Evolutionary conservation across 805 yeast species (phyloP), one percentile per base, ranked within the genome.

Genomic region (Barnettozyma pratensis): DNA sequence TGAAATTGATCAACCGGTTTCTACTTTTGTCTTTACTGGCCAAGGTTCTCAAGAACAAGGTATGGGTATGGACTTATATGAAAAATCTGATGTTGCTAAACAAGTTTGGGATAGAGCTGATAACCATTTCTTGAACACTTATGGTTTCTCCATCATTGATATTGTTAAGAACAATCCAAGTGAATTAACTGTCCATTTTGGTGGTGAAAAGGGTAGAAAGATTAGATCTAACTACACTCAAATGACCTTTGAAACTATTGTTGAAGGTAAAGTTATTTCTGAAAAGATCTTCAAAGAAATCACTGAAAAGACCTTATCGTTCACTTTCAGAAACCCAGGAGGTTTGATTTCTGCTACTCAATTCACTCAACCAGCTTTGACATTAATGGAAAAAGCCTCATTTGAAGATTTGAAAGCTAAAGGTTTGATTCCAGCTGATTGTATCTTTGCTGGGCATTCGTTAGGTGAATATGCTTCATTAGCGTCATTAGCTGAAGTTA

Each of bases 21-120:
- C 98, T 40, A 86, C 99, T 25, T 94, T 87, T 68, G 96, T 94
- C 50, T 94, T 95, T 74, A 94, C 99, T 56, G 99, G 99, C 66
- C 99, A 94, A 77, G 99, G 99, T 70, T 92, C 99, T 52, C 99
- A 94, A 73, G 99, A 95, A 71, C 99, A 95, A 76, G 97, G 97
- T 68, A 94, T 94, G 99, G 99, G 99, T 78, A 94, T 94, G 99
- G 99, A 94, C 70, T 79, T 94, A 66, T 94, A 94, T 71, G 83
- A 83, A 56, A 77, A 86, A 39, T 87, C 96, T 44, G 90, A 81
- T 31, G 97, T 94, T 67, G 99, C 99, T 46, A 83, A 83, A 63
- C 81, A 80, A 55, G 97, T 94, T 54, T 94, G 99, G 99, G 98
- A 94, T 69, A 86, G 89, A 67, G 99, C 99, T 53, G 99, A 94